A percentile compares a stretch with the other conserved stretches of the same genome.
Evolutionary conservation across 2,329 filamentous ascomycete genomes (phyloP).

Genomic region (Capronia coronata): DNA sequence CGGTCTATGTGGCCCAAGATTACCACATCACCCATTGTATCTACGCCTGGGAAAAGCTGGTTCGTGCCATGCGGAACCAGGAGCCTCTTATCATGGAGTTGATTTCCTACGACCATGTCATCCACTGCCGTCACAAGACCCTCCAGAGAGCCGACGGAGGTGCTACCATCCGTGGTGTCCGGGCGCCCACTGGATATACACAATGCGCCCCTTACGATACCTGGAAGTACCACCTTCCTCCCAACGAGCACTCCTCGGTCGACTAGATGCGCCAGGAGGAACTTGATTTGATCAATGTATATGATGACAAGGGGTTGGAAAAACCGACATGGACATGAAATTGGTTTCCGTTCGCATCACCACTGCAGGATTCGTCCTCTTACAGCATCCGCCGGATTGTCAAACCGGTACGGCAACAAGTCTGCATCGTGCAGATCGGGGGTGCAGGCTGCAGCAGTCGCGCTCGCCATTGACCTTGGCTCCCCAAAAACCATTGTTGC

Average conservation of each 20-base stretch:
- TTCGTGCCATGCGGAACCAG: slow-evolving; percentile 27
- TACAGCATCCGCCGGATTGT: too few relatives aligned
- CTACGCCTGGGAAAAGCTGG: slow-evolving; percentile 27
- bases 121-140: slow-evolving; percentile 28
- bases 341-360: too few relatives aligned
- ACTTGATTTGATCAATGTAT: neutral
- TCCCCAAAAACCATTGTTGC: too few relatives aligned
- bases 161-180: slow-evolving; percentile 23
- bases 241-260: slow-evolving; percentile 23
- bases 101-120: slow-evolving; percentile 28
- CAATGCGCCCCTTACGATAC: slow-evolving; percentile 25
- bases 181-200: slow-evolving; percentile 27
- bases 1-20: slow-evolving; percentile 26
- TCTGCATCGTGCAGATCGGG: too few relatives aligned
- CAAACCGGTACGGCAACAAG: too few relatives aligned
- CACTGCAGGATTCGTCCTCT: too few relatives aligned
- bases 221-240: slow-evolving; percentile 24
- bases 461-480: too few relatives aligned
- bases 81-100: slow-evolving; percentile 25
- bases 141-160: slow-evolving; percentile 25
- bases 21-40: slow-evolving; percentile 28
- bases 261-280: slow-evolving; percentile 5
- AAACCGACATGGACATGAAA: too few relatives aligned
- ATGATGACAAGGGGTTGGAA: too few relatives aligned
- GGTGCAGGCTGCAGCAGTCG: too few relatives aligned